Percentiles rank a stretch among this genome's conserved stretches.
These are phyloP conservation scores for Penicillium brevicompactum DNA, from an alignment of 2,329 filamentous ascomycete species.

Conservation along the genomic window DNA sequence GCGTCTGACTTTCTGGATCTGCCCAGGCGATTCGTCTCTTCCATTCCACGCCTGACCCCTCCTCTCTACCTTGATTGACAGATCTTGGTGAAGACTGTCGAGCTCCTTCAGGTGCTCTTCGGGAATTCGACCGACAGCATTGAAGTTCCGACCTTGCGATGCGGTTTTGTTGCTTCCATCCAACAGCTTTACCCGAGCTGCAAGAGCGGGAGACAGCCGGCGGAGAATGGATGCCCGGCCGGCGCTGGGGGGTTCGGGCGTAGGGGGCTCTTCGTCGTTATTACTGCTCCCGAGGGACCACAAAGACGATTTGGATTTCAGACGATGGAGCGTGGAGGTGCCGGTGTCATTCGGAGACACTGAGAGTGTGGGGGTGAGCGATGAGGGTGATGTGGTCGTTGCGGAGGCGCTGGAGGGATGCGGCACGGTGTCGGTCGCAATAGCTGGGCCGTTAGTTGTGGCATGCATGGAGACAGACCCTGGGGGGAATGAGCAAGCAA, in stretches of 20 bases:
- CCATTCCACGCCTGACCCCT: slow-evolving; percentile 42
- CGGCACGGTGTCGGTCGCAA: slow-evolving; percentile 30
- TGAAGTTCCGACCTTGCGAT: slow-evolving; percentile 22
- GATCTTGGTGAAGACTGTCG: slow-evolving; percentile 41
- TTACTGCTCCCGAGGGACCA: slow-evolving; percentile 38
- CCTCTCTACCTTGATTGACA: slow-evolving; percentile 42
- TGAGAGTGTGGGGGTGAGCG: slow-evolving; percentile 27
- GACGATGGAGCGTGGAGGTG: slow-evolving; percentile 30
- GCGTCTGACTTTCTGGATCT: slow-evolving; percentile 17
- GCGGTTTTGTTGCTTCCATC: slow-evolving; percentile 38
- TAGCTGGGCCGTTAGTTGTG: slow-evolving; percentile 35
- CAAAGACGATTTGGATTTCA: slow-evolving; percentile 41
- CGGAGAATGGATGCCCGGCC: slow-evolving; percentile 42
- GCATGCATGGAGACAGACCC: slow-evolving; percentile 40
- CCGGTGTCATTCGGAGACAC: slow-evolving; percentile 32
- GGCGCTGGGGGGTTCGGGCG: slow-evolving; percentile 19
- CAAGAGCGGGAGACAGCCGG: slow-evolving; percentile 45
- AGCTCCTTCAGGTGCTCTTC: slow-evolving; percentile 45
- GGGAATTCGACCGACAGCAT: slow-evolving; percentile 42
- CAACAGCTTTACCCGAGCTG: slow-evolving; percentile 45
- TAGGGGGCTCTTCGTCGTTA: slow-evolving; percentile 30
- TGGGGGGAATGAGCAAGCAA: slow-evolving; percentile 15
- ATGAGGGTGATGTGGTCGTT: slow-evolving; percentile 29
- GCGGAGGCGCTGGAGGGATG: slow-evolving; percentile 30
- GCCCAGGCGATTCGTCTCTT: slow-evolving; percentile 13